Percentiles rank a stretch among this genome's conserved stretches.
phyloP scores from a whole-genome alignment of 441 rosid species.

The Mallotus repandus region DNA sequence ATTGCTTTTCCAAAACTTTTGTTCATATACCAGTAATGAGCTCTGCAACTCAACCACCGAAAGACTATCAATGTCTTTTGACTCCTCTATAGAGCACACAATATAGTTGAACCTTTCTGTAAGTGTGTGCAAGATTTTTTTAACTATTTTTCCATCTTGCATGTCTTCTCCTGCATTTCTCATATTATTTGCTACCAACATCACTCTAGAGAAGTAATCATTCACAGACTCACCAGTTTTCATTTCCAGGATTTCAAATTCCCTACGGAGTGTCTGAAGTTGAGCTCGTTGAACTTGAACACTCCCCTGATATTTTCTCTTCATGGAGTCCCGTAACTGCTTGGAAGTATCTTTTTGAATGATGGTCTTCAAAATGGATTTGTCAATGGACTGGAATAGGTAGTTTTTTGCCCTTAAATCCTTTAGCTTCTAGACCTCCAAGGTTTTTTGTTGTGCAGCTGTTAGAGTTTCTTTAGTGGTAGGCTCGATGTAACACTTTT shows the following conservation, averaged over 20 bases:
- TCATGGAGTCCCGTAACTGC: background rate
- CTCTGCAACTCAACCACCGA: no score
- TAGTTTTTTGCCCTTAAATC: slow-evolving; percentile 1
- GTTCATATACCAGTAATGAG: background rate
- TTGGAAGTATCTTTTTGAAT: background rate
- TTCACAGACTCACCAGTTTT: background rate
- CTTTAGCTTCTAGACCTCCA: background rate
- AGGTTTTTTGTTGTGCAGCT: background rate
- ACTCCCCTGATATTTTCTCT: background rate
- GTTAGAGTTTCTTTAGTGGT: background rate
- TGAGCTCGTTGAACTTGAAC: background rate
- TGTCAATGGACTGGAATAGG: background rate
- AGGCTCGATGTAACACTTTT: background rate
- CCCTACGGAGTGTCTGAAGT: background rate
- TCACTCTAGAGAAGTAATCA: slow-evolving; percentile 1
- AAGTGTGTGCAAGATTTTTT: background rate
- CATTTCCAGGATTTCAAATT: background rate
- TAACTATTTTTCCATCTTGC: background rate
- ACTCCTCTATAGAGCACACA: no score
- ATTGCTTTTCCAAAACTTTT: background rate
- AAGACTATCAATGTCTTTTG: no score
- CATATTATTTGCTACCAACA: background rate
- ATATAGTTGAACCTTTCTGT: no score
- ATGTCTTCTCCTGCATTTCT: background rate
- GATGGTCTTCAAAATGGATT: background rate